Evolutionary conservation across 1,284 basidiomycete species (phyloP).

Genomic region (Tausonia pullulans): DNA sequence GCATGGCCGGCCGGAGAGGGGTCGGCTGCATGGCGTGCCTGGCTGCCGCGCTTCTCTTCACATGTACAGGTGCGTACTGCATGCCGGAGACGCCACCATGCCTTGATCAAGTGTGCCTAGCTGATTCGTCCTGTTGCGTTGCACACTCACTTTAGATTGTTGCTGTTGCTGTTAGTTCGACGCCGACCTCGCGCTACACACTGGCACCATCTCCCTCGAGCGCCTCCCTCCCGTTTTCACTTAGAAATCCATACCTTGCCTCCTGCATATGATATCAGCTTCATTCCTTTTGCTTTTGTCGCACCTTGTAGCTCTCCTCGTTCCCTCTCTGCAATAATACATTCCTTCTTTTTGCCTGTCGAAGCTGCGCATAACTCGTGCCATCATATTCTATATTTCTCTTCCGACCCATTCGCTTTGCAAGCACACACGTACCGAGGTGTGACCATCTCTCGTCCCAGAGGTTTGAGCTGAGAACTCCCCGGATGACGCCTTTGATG

Average conservation of each 20-base stretch:
- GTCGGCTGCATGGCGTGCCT: background rate
- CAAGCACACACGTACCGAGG: background rate
- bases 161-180: conserved; percentile 1
- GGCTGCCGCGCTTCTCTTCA: background rate
- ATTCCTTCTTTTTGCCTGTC: background rate
- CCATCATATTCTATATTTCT: background rate
- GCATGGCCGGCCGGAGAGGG: background rate
- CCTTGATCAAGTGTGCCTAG: background rate
- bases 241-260: too few relatives aligned
- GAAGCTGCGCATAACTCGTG: background rate
- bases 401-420: too few relatives aligned
- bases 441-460: background rate
- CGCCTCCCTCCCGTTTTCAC: too few relatives aligned
- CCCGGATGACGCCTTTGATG: too few relatives aligned
- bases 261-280: too few relatives aligned
- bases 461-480: too few relatives aligned
- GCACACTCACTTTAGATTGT: background rate
- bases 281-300: too few relatives aligned
- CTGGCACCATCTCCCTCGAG: too few relatives aligned
- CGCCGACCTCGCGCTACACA: too few relatives aligned
- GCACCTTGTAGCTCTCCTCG: background rate
- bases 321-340: background rate
- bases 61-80: background rate
- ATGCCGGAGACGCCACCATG: too few relatives aligned
- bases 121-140: background rate